Base-by-base conservation (phyloP, 2,329 filamentous ascomycete species). In the Curvularia sp. region DNA sequence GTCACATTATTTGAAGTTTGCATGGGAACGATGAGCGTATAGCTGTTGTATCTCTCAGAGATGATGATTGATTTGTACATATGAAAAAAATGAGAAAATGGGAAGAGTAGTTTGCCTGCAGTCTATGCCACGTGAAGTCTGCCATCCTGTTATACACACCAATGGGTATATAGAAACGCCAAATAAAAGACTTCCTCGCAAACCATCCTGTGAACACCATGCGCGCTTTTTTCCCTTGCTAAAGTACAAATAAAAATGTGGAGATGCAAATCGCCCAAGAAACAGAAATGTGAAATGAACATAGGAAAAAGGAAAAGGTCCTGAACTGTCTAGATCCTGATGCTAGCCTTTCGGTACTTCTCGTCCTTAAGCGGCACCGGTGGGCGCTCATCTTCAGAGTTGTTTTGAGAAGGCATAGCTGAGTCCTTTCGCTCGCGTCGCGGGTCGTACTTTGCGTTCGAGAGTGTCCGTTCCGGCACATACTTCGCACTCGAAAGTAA, bases 351-450 rank as follows among this genome's bases (percentile, higher is more conserved):
- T 9, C 54, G 49, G 24, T 57, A 60, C 22, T 60, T 60, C 12
- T 60, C 58, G 31, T 60, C 54, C 46, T 57, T 60, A 1, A 53
- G 24, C n/a, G 54, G 49, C 12, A 58, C 58, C 9, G 58, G 55
- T 6, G 55, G 55, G 13, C 44, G 50, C 28, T 58, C 55, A 31
- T 48, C 44, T 15, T 55, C 52, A 8, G 39, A 43, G 20, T 24
- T 31, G 9, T 22, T 24, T 26, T 58, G 54, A 10, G 49, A n/a
- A 1, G 66, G 66, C 51, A 68, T 61, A 20, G 59, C 62, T 0
- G 68, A 71, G 51, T 71, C 68, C n/a, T 68, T 70, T 38, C 68
- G 58, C 47, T 57, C 58, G 3, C 54, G 58, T n/a, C 51, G 51
- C 5, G 59, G 56, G 12, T 42, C 51, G 38, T 62, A 63, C 1